Percentiles rank a stretch among this genome's conserved stretches.
phyloP scores from a whole-genome alignment of 1,284 basidiomycete genomes.

The Phellopilus nigrolimitatus region DNA sequence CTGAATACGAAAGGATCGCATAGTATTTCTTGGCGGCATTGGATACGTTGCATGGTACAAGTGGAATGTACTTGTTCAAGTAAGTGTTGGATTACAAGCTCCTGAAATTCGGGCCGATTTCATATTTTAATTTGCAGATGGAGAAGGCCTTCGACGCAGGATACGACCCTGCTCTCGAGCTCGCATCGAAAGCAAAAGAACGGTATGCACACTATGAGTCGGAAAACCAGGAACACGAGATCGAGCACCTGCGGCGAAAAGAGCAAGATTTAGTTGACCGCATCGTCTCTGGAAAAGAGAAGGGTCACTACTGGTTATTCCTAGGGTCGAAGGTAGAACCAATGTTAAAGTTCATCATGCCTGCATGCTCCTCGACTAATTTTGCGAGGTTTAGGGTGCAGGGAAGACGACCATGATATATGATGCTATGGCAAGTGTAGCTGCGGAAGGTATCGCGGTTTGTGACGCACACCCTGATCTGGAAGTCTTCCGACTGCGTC shows the following conservation, averaged over 20 bases:
- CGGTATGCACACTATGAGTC: slow-evolving; percentile 25
- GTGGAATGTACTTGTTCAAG: slow-evolving; percentile 72
- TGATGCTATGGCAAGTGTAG: slow-evolving; percentile 69
- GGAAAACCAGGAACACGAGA: slow-evolving; percentile 37
- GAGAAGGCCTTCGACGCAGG: slow-evolving; percentile 60
- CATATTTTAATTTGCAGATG: slow-evolving; percentile 37
- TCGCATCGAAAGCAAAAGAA: slow-evolving; percentile 45
- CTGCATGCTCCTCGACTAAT: no score
- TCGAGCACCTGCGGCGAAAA: slow-evolving; percentile 56
- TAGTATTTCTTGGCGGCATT: slow-evolving; percentile 67
- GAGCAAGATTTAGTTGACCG: slow-evolving; percentile 75
- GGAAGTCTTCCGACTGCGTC: slow-evolving; percentile 72
- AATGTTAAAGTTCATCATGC: no score
- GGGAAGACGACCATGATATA: slow-evolving; percentile 80
- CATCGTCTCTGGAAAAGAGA: slow-evolving; percentile 70
- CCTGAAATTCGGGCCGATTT: no score
- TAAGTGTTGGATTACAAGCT: slow-evolving; percentile 26
- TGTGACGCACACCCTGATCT: slow-evolving; percentile 61
- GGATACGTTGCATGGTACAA: slow-evolving; percentile 78
- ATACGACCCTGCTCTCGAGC: slow-evolving; percentile 76
- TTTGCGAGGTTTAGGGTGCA: slow-evolving; percentile 38
- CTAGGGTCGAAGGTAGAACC: slow-evolving; percentile 67
- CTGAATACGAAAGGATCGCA: slow-evolving; percentile 7
- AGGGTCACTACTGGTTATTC: slow-evolving; percentile 71
- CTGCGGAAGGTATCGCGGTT: slow-evolving; percentile 62